Base-by-base conservation (phyloP, 2,329 filamentous ascomycete species). In the Paecilomyces niveus region DNA sequence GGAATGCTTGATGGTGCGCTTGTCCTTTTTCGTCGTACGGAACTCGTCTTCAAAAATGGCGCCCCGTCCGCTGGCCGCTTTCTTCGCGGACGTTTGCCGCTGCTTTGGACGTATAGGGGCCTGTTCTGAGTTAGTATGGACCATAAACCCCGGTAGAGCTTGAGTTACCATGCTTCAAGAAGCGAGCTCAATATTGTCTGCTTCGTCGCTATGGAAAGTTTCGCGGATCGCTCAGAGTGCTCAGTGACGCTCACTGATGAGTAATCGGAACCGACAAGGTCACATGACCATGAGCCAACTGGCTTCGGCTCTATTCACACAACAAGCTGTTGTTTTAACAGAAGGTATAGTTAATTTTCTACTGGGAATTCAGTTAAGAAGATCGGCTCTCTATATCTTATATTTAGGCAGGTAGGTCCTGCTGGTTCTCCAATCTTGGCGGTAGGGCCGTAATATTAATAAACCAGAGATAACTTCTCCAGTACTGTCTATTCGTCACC, bases 1-100 rank as follows among this genome's bases (percentile, higher is more conserved):
- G 0, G 89, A 88, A 79, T 90, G 90, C 70, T 92, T 92, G 67
- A 95, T 90, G 33, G 82, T 78, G 24, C 88, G 89, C 78, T 93
- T 96, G 78, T 95, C 90, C 70, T 84, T 87, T 76, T 97, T 97
- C 62, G 82, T 86, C 57, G 85, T 83, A 61, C 85, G 78, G 74
- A 93, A 92, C 6, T 73, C 71, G 56, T 75, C 67, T 51, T 67
- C 61, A 55, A 73, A 69, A 35, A 60, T 53, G 11, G 53, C 53
- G 49, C 59, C 59, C 55, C 59, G 59, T 55, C 59, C 58, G 51
- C 58, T 61, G 53, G 59, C 45, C 22, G 58, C 22, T 32, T 58
- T 59, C 26, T 55, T 58, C 32, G 53, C 29, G 18, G 53, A 29
- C 53, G 21, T 52, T 9, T 52, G 50, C 11, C 29, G 26, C 24